phyloP scores from a whole-genome alignment of 176 grass and related monocot species.

The Hordeum marinum region DNA sequence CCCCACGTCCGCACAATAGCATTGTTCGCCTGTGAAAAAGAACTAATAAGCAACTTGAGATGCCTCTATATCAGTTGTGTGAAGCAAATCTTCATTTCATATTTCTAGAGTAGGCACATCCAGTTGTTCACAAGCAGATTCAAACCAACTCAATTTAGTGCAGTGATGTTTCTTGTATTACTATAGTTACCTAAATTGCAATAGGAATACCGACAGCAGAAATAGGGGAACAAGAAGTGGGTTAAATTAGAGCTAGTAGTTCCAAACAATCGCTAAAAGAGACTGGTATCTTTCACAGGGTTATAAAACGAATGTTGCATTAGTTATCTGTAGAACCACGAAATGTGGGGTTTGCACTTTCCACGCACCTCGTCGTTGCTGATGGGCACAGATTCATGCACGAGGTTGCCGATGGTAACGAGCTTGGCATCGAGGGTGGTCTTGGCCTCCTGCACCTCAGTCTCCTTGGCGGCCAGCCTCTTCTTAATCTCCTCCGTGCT shows the following conservation, averaged over 20 bases:
- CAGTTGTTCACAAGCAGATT: neutral
- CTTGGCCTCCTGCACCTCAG: conserved; percentile 86
- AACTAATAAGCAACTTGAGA: conserved; percentile 1
- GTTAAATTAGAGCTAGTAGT: neutral
- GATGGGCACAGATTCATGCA: conserved; percentile 73
- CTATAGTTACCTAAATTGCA: neutral
- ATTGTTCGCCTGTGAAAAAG: conserved; percentile 62
- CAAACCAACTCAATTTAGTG: neutral
- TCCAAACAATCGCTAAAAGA: neutral
- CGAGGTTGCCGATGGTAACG: conserved; percentile 65
- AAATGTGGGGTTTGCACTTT: neutral
- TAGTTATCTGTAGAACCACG: neutral
- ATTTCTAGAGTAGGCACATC: neutral
- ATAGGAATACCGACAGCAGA: neutral
- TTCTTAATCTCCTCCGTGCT: conserved; percentile 82
- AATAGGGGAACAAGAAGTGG: neutral
- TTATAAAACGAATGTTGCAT: neutral
- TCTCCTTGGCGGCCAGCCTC: conserved; percentile 66
- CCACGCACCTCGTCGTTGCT: conserved; percentile 48
- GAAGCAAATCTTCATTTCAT: neutral
- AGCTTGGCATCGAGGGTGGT: conserved; percentile 54
- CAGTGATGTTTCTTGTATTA: neutral
- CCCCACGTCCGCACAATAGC: conserved; percentile 67
- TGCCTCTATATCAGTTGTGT: neutral
- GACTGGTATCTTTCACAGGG: neutral